Evolutionary conservation across 2,329 filamentous ascomycete genomes (phyloP).

Genomic region (Beauveria australis): DNA sequence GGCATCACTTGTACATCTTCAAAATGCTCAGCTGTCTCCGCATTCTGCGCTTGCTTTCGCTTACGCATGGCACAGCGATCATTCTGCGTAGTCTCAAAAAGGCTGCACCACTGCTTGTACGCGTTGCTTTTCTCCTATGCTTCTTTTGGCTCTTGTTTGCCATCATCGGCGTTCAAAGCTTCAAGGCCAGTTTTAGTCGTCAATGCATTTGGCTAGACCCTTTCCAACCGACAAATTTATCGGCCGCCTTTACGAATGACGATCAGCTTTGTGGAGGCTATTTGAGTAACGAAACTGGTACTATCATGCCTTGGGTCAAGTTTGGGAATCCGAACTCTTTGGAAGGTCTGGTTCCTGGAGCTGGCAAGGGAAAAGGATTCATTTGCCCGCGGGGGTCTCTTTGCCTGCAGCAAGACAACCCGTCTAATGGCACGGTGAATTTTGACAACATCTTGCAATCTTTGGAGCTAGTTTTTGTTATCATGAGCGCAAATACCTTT

Average conservation of each 20-base stretch:
- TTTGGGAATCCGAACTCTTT: constrained; percentile 29
- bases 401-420: constrained; percentile 72
- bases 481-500: constrained; percentile 98
- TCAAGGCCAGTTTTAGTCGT: constrained; percentile 73
- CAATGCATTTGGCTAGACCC: constrained; percentile 73
- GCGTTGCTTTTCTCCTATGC: constrained; percentile 86
- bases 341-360: constrained; percentile 40
- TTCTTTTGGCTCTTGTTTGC: constrained; percentile 99
- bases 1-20: constrained; percentile 76
- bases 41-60: constrained; percentile 79
- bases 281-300: constrained; percentile 51
- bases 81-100: constrained; percentile 94
- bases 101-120: constrained; percentile 80
- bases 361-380: constrained; percentile 65
- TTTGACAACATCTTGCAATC: constrained; percentile 95
- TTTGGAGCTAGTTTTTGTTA: constrained; percentile 88
- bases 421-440: constrained; percentile 76
- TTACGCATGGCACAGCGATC: constrained; percentile 91
- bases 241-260: constrained; percentile 51
- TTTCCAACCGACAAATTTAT: constrained; percentile 43
- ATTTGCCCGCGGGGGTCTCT: constrained; percentile 77
- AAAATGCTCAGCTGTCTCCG: constrained; percentile 94
- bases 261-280: constrained; percentile 84
- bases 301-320: constrained; percentile 58
- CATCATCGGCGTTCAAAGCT: constrained; percentile 93